phyloP scores from a whole-genome alignment of 2,329 filamentous ascomycete species.

The Phaeomoniella chlamydospora region DNA sequence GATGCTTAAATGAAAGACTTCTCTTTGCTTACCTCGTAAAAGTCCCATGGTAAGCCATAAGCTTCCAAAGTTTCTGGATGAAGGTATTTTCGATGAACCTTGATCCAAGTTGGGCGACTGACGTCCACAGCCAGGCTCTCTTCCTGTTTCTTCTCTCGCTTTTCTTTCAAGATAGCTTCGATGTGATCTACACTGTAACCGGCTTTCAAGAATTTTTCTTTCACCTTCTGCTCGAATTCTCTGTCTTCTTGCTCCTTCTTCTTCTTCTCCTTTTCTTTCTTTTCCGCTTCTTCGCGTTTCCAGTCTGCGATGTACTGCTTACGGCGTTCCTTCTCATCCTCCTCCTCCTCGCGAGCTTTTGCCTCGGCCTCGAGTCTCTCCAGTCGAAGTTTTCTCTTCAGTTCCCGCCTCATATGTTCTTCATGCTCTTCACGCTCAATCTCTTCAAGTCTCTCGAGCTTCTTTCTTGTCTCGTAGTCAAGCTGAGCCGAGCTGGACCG shows the following conservation, averaged over 20 bases:
- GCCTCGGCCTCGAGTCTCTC: slow-evolving; percentile 12
- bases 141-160: slow-evolving; percentile 17
- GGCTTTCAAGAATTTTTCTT: slow-evolving; percentile 18
- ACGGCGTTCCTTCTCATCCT: slow-evolving; percentile 15
- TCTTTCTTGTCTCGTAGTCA: slow-evolving; percentile 21
- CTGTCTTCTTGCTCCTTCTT: slow-evolving; percentile 33
- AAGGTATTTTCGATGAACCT: slow-evolving; percentile 31
- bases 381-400: slow-evolving; percentile 8
- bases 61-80: slow-evolving; percentile 29
- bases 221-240: slow-evolving; percentile 30
- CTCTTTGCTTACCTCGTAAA: slow-evolving; percentile 26
- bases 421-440: slow-evolving; percentile 7
- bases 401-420: slow-evolving; percentile 13
- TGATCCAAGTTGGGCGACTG: slow-evolving; percentile 25
- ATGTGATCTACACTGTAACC: slow-evolving; percentile 26
- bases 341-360: slow-evolving; percentile 13
- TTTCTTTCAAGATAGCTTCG: slow-evolving; percentile 22
- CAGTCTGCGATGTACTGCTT: slow-evolving; percentile 12
- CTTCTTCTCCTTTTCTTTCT: slow-evolving; percentile 31
- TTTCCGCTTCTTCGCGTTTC: slow-evolving; percentile 16
- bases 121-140: slow-evolving; percentile 18
- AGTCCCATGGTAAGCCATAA: slow-evolving; percentile 32
- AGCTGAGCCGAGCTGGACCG: slow-evolving; percentile 7
- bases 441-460: slow-evolving; percentile 7
- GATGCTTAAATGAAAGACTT: slow-evolving; percentile 16